phyloP scores from a whole-genome alignment of 1,284 basidiomycete species.

The Sanghuangporus weigelae region DNA sequence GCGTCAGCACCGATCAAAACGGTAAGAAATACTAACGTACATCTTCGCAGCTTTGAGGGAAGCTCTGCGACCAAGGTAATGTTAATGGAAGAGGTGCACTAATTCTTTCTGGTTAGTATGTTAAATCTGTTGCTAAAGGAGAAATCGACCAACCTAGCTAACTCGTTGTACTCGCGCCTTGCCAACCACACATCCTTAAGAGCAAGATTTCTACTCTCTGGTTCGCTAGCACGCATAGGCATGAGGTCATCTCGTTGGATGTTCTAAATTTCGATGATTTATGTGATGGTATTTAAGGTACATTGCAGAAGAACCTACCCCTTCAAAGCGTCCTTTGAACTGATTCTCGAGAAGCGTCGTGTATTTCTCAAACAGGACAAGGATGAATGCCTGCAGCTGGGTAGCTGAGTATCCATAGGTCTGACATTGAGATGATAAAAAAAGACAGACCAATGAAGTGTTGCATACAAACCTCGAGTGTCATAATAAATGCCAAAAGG shows the following conservation, averaged over 20 bases:
- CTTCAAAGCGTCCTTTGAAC: constrained; percentile 79
- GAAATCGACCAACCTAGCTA: constrained; percentile 49
- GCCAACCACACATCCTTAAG: constrained; percentile 84
- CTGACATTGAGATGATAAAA: constrained; percentile 34
- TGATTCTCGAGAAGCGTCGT: constrained; percentile 79
- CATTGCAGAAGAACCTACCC: constrained; percentile 37
- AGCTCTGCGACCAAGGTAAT: constrained; percentile 94
- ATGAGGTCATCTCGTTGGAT: constrained; percentile 88
- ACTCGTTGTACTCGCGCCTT: constrained; percentile 57
- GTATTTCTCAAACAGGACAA: constrained; percentile 90
- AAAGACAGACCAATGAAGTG: background rate
- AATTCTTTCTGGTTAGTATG: constrained; percentile 5
- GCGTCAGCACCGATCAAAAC: background rate
- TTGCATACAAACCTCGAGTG: constrained; percentile 72
- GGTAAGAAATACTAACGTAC: constrained; percentile 35
- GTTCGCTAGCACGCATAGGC: constrained; percentile 80
- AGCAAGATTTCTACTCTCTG: constrained; percentile 71
- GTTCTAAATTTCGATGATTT: constrained; percentile 46
- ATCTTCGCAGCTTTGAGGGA: constrained; percentile 93
- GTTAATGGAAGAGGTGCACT: constrained; percentile 71
- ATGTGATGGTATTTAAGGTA: background rate
- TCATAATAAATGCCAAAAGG: constrained; percentile 86
- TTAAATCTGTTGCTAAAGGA: background rate
- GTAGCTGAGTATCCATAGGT: constrained; percentile 83
- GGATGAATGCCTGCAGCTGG: constrained; percentile 80